These are phyloP conservation scores for Eucalyptus erythrocorys DNA, from an alignment of 345 rosid species.

Conservation along the genomic window DNA sequence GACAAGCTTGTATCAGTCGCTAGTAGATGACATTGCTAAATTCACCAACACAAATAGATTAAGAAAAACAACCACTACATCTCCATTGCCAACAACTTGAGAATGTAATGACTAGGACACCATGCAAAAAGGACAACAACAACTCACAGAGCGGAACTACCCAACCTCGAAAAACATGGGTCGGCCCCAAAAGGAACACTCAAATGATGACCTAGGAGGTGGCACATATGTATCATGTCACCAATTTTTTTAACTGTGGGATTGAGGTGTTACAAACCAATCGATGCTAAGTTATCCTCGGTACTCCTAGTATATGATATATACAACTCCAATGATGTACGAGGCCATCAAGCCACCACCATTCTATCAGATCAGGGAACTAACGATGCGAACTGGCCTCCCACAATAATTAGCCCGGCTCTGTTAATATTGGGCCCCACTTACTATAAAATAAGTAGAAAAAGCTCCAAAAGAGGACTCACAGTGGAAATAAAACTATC, in stretches of 20 bases:
- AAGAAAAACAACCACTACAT: not conserved
- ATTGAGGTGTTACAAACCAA: not conserved
- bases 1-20: not conserved
- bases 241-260: not conserved
- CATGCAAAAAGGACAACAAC: not conserved
- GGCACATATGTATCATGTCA: not conserved
- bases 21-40: not conserved
- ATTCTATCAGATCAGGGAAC: not conserved
- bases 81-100: not conserved
- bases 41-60: not conserved
- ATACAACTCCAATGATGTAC: not conserved
- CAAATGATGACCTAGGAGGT: not conserved
- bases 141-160: not conserved
- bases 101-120: not conserved
- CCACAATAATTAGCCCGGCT: not conserved
- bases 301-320: not conserved
- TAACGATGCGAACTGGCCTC: not conserved
- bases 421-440: not conserved
- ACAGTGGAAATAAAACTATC: not conserved
- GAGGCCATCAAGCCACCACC: not conserved
- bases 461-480: not conserved
- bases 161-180: not conserved
- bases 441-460: not conserved
- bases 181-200: not conserved
- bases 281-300: not conserved